These are phyloP conservation scores for Circinella umbellata DNA, from an alignment of 371 early-diverging fungal genomes.

Conservation along the genomic window DNA sequence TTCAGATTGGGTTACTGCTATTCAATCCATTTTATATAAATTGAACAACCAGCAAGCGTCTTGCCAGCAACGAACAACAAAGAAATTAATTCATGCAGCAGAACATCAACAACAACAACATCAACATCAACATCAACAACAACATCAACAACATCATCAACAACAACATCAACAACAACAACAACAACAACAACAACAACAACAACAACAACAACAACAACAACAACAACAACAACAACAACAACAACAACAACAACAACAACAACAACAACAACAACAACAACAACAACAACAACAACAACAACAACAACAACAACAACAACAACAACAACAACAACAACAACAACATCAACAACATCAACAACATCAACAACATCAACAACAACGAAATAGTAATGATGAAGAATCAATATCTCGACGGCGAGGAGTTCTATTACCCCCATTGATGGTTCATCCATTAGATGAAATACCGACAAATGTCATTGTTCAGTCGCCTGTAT, in stretches of 20 bases:
- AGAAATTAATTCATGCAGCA: neutral
- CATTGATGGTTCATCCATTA: conserved; percentile 12
- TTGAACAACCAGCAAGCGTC: neutral
- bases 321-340: no score
- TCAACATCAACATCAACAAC: no score
- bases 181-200: neutral
- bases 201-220: neutral
- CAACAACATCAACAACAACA: no score
- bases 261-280: no score
- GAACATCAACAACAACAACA: no score
- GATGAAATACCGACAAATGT: conserved; percentile 5
- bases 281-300: no score
- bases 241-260: no score
- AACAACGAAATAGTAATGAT: neutral
- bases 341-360: no score
- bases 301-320: no score
- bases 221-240: no score
- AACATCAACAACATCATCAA: no score
- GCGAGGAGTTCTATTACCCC: conserved; percentile 11
- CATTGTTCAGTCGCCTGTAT: neutral
- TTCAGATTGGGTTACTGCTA: conserved; percentile 24
- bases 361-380: no score
- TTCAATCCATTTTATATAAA: neutral
- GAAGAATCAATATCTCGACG: conserved; percentile 16
- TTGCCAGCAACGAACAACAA: neutral